Evolutionary conservation across 768 basidiomycete species (phyloP), one percentile per base, ranked within the genome.

Genomic region (Goffeauzyma gilvescens): DNA sequence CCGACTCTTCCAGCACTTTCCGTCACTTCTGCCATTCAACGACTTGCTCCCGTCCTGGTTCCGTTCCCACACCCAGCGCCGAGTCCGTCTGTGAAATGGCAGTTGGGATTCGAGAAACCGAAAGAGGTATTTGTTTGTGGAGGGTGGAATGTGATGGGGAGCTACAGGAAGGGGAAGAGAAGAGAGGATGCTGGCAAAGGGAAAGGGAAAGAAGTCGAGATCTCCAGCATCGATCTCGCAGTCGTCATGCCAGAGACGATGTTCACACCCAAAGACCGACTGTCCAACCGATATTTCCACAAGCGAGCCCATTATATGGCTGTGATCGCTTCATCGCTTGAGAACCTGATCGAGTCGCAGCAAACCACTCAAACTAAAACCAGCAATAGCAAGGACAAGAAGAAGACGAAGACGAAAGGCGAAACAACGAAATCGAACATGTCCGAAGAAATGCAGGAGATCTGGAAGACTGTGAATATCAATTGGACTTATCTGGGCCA

Each of bases 221-320:
- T 41, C 14, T 86, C 78, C 50, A 72, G 71, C 6, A 75, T 89
- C 1, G 87, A 90, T 59, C 38, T 93, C 27, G 79, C 78, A 2
- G 68, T 90, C 12, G 77, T 85, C 59, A 90, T 93, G 83, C 85
- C 86, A 8, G 60, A 67, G 66, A 30, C 49, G 20, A 67, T 93
- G n/a, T 89, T 96, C 55, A 84, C 90, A 67, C 84, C 89, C 55
- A 98, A 96, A 59, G 89, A 96, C 57, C 83, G 85, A 50, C 68
- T 86, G 44, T 79, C 87, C 57, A 73, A 76, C 6, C 75, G 93
- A 9, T 86, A 80, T 60, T 89, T 90, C 59, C 80, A 89, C 58
- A 96, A 96, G 58, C 71, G 83, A 28, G 78, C 84, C 0, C 86
- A 80, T 58, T 98, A 84, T 63, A 72, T 95, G 15, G 79, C 86